These are phyloP conservation scores for Carex pumila DNA, from an alignment of 176 grass and related monocot genomes.

Conservation along the genomic window DNA sequence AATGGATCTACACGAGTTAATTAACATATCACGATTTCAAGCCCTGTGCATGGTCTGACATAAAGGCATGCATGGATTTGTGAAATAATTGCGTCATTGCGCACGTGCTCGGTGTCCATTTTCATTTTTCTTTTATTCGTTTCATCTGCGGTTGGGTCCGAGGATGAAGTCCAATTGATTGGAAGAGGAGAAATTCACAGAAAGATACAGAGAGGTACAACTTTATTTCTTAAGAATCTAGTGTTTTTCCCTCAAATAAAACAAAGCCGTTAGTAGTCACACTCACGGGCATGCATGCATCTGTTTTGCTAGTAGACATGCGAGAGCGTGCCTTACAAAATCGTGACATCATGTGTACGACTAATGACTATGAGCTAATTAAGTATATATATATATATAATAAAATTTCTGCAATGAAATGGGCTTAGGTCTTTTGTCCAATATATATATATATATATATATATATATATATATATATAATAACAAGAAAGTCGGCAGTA, in stretches of 20 bases:
- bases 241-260: neutral
- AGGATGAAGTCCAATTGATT: neutral
- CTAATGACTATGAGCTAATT: neutral
- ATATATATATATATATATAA: no score
- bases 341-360: neutral
- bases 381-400: no score
- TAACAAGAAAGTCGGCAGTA: no score
- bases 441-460: no score
- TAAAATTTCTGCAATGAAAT: no score
- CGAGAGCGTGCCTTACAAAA: neutral
- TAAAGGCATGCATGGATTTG: neutral
- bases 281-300: neutral
- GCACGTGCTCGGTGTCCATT: neutral
- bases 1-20: neutral
- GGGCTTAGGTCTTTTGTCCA: no score
- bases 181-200: neutral
- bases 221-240: no score
- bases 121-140: no score
- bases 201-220: neutral
- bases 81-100: neutral
- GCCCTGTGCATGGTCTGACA: neutral
- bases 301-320: neutral
- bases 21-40: neutral
- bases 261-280: neutral
- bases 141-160: no score